These are phyloP conservation scores for Helotiales sp. DNA, from an alignment of 2,329 filamentous ascomycete species.

Conservation along the genomic window DNA sequence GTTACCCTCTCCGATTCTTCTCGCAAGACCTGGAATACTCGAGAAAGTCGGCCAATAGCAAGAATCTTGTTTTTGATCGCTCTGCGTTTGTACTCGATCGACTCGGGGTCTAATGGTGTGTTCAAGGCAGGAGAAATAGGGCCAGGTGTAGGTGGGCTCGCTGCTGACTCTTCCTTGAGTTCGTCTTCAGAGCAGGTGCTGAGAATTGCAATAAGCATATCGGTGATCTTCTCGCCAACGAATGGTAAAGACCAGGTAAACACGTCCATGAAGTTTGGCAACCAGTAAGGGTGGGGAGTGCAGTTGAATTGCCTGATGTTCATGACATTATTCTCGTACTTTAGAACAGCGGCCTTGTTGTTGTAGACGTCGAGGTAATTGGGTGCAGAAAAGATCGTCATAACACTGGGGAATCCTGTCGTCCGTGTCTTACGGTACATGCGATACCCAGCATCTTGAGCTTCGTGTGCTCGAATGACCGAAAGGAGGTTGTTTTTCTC, in stretches of 20 bases:
- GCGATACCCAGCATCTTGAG: constrained; percentile 95
- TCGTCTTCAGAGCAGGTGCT: constrained; percentile 99
- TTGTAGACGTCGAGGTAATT: constrained; percentile 99
- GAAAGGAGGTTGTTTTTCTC: constrained; percentile 99
- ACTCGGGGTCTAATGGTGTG: constrained; percentile 68
- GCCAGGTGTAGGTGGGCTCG: constrained; percentile 59
- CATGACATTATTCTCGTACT: constrained; percentile 99
- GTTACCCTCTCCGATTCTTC: constrained; percentile 97
- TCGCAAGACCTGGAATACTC: constrained; percentile 96
- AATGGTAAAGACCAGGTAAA: constrained; percentile 99
- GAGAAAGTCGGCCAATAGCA: constrained; percentile 91
- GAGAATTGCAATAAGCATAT: constrained; percentile 98
- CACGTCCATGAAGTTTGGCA: constrained; percentile 99
- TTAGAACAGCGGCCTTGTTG: constrained; percentile 98
- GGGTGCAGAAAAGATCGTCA: constrained; percentile 99
- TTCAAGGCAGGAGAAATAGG: constrained; percentile 72
- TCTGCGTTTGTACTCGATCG: constrained; percentile 88
- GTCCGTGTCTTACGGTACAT: constrained; percentile 99
- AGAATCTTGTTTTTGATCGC: constrained; percentile 99
- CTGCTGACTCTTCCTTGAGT: constrained; percentile 83
- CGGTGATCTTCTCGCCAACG: constrained; percentile 97
- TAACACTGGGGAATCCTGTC: constrained; percentile 97
- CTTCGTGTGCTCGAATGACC: constrained; percentile 95
- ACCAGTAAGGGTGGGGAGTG: constrained; percentile 98
- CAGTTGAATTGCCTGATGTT: constrained; percentile 99